Conservation (phyloP, 2,329 filamentous ascomycete species). For the Diaporthe citriasiana region DNA sequence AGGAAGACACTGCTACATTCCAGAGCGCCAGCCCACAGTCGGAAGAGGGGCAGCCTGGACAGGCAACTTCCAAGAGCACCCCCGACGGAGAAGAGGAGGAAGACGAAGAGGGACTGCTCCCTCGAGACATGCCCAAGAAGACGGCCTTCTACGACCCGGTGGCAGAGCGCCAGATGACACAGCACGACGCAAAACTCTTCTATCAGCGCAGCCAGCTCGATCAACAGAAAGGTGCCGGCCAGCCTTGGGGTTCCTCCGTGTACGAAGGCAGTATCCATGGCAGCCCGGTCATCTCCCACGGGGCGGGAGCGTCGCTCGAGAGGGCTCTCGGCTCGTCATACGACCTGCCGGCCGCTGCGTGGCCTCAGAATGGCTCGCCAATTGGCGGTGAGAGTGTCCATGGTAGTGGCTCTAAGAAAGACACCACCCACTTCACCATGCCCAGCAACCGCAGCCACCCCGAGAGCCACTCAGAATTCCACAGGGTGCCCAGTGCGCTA, state of each 20-base stretch:
- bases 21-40: slow-evolving; percentile 52
- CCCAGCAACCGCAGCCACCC: slow-evolving; percentile 41
- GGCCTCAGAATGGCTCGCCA: slow-evolving; percentile 37
- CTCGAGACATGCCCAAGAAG: slow-evolving; percentile 73
- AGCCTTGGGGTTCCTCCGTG: slow-evolving; percentile 55
- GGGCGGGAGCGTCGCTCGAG: slow-evolving; percentile 31
- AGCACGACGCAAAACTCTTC: slow-evolving; percentile 94
- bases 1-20: slow-evolving; percentile 50
- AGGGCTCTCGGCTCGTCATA: slow-evolving; percentile 37
- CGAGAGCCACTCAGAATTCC: slow-evolving; percentile 37
- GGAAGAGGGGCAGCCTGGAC: slow-evolving; percentile 44
- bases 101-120: slow-evolving; percentile 70
- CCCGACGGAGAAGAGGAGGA: slow-evolving; percentile 43
- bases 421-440: slow-evolving; percentile 40
- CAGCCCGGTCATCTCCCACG: slow-evolving; percentile 59
- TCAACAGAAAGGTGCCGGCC: slow-evolving; percentile 54
- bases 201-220: slow-evolving; percentile 90
- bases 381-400: slow-evolving; percentile 35
- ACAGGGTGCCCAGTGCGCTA: slow-evolving; percentile 31
- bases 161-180: slow-evolving; percentile 93
- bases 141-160: slow-evolving; percentile 95
- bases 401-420: slow-evolving; percentile 42
- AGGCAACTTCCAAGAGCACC: slow-evolving; percentile 37
- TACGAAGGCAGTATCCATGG: slow-evolving; percentile 56
- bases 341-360: slow-evolving; percentile 38